phyloP scores from a whole-genome alignment of 2,329 filamentous ascomycete species.

The Lachnellula suecica region DNA sequence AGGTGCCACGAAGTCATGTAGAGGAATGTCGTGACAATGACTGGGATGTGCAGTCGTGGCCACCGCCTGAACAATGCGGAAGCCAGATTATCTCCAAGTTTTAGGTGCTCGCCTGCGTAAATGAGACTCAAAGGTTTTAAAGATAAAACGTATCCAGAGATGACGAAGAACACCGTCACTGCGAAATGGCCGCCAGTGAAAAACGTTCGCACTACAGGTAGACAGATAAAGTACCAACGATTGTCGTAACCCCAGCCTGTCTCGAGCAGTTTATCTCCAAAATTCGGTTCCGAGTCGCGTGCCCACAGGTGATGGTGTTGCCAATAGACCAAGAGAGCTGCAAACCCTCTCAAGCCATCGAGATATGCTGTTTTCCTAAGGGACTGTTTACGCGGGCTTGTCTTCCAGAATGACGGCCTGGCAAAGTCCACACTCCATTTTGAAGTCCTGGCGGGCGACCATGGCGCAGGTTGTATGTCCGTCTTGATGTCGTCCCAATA shows the following conservation, averaged over 20 bases:
- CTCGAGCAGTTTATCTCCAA: constrained; percentile 6
- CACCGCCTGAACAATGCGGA: constrained; percentile 48
- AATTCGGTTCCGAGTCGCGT: not conserved
- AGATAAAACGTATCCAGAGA: constrained; percentile 48
- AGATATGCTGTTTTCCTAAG: constrained; percentile 39
- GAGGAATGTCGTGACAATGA: constrained; percentile 41
- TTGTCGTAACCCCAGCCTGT: constrained; percentile 12
- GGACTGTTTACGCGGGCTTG: not conserved
- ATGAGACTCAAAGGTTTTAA: constrained; percentile 42
- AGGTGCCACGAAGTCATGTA: constrained; percentile 29
- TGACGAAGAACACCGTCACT: constrained; percentile 51
- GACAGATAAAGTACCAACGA: constrained; percentile 36
- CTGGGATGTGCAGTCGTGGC: constrained; percentile 45
- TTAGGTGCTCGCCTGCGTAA: constrained; percentile 30
- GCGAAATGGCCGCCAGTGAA: constrained; percentile 61
- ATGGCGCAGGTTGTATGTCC: not conserved
- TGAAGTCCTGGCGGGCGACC: not conserved
- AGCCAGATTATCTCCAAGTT: constrained; percentile 38
- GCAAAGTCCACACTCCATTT: constrained; percentile 3
- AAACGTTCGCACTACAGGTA: constrained; percentile 57
- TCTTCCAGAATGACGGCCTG: not conserved
- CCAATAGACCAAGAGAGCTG: constrained; percentile 43
- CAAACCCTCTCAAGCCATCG: constrained; percentile 45
- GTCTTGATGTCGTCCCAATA: constrained; percentile 2
- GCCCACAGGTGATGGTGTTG: constrained; percentile 27